Evolutionary conservation across 495 filamentous ascomycete species (phyloP), one percentile per base, ranked within the genome.

Genomic region (Amphirosellinia nigrospora): DNA sequence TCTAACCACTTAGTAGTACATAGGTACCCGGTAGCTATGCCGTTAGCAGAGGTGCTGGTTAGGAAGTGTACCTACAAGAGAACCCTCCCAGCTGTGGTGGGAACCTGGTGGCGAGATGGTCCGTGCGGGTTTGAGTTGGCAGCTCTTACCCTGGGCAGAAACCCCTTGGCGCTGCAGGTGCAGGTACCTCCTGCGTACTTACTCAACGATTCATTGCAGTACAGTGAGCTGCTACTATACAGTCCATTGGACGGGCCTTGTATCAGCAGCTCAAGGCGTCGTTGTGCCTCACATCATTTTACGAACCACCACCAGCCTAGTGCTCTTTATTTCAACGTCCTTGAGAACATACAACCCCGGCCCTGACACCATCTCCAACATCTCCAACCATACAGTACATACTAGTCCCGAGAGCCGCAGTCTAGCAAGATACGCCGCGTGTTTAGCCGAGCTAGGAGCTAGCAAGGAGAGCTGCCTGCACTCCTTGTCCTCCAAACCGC

Each of bases 401-500:
- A 50, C 28, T 15, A 6, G 5, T 50, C 23, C 16, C 28, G n/a
- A 64, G 43, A 62, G 21, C 41, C 43, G 30, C 60, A n/a, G 28
- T 65, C n/a, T 28, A 28, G 45, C 15, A 16, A 41, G 10, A 53
- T 16, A 52, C 45, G 32, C 46, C 41, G 63, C 46, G 16, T 39
- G n/a, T n/a, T 19, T 13, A 38, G 32, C 45, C 46, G n/a, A 52
- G 34, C 38, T 21, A 34, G 38, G 60, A 39, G 59, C 48, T 64
- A 64, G 68, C 46, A 70, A 58, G 68, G 60, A 64, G 60, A 46
- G 68, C 56, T 50, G 65, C 53, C 55, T 52, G 56, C 59, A 55
- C 67, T 64, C 60, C 26, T 69, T 36, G 66, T 52, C 38, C 41
- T 70, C 46, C 59, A 26, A 58, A 48, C 28, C 36, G 19, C 43